phyloP scores from a whole-genome alignment of 495 filamentous ascomycete genomes.

The Aspergillus haitiensis region DNA sequence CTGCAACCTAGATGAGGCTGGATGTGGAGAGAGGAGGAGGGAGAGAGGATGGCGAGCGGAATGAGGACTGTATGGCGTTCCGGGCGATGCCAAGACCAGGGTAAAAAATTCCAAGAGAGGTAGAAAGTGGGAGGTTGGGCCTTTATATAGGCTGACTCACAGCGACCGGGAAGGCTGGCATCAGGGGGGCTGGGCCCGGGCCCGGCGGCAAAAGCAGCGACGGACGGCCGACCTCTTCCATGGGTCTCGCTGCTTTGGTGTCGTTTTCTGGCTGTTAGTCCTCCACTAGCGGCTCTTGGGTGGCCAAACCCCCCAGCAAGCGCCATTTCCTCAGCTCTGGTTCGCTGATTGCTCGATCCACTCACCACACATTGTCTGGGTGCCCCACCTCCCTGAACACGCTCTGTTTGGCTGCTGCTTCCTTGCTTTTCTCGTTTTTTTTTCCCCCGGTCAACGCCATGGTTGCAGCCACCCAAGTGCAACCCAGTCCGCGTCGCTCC shows the following conservation, averaged over 20 bases:
- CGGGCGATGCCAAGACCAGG: constrained; percentile 52
- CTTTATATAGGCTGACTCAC: constrained; percentile 52
- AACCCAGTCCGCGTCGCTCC: constrained; percentile 36
- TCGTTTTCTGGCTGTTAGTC: constrained; percentile 15
- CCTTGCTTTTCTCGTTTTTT: constrained; percentile 28
- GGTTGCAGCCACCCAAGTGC: constrained; percentile 33
- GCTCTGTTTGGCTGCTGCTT: constrained; percentile 32
- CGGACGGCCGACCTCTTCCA: constrained; percentile 32
- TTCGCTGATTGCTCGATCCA: constrained; percentile 28
- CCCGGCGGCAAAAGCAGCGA: constrained; percentile 44
- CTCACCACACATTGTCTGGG: constrained; percentile 19
- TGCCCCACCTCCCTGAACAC: constrained; percentile 21
- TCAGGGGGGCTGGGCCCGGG: constrained; percentile 45
- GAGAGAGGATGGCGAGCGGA: constrained; percentile 31
- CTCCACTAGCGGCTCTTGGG: constrained; percentile 32
- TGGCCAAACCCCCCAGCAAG: constrained; percentile 27
- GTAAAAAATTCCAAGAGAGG: constrained; percentile 36
- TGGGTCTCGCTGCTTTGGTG: constrained; percentile 37
- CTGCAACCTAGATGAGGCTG: constrained; percentile 26
- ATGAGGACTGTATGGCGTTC: constrained; percentile 35
- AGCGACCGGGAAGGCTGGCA: constrained; percentile 27
- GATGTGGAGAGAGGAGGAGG: constrained; percentile 26
- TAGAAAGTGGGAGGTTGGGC: constrained; percentile 46
- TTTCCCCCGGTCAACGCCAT: constrained; percentile 29
- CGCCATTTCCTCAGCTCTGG: constrained; percentile 22